These are phyloP conservation scores for Hylodesmum podocarpum DNA, from an alignment of 306 rosid species.

Conservation along the genomic window DNA sequence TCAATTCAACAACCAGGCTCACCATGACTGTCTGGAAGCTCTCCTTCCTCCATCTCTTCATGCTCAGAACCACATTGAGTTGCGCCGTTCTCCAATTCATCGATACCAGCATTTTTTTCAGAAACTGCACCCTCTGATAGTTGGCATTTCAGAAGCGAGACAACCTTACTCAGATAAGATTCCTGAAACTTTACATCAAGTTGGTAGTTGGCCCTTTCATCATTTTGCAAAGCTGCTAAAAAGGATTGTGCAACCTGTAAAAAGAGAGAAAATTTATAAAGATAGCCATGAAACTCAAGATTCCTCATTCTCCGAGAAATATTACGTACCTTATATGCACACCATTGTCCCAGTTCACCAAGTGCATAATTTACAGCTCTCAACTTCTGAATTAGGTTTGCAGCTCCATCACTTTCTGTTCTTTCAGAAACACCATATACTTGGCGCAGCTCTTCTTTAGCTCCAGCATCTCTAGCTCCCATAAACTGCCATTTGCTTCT, in stretches of 20 bases:
- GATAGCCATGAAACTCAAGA: conserved; percentile 19
- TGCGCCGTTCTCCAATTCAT: conserved; percentile 35
- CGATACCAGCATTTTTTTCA: conserved; percentile 55
- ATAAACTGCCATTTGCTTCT: conserved; percentile 99
- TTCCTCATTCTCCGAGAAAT: conserved; percentile 9
- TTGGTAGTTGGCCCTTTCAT: conserved; percentile 97
- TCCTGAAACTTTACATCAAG: conserved; percentile 99
- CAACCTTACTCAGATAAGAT: conserved; percentile 75
- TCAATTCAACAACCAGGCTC: conserved; percentile 44
- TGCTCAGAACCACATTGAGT: conserved; percentile 43
- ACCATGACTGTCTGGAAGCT: conserved; percentile 97
- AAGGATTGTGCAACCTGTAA: conserved; percentile 90
- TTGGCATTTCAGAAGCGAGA: conserved; percentile 83
- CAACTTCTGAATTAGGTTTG: conserved; percentile 87
- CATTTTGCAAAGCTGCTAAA: conserved; percentile 95
- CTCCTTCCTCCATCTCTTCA: conserved; percentile 95
- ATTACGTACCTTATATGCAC: conserved; percentile 78
- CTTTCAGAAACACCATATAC: conserved; percentile 99
- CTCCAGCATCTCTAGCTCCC: conserved; percentile 99
- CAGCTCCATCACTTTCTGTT: conserved; percentile 99
- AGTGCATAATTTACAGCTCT: conserved; percentile 99
- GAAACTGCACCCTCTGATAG: conserved; percentile 90
- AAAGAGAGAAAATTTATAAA: conserved; percentile 25
- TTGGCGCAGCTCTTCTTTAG: conserved; percentile 94
- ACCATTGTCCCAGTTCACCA: conserved; percentile 98